A percentile compares a stretch with the other conserved stretches of the same genome.
These are phyloP conservation scores for Stramenopiles sp. DNA, from an alignment of 352 stramenopile species.

Conservation along the genomic window DNA sequence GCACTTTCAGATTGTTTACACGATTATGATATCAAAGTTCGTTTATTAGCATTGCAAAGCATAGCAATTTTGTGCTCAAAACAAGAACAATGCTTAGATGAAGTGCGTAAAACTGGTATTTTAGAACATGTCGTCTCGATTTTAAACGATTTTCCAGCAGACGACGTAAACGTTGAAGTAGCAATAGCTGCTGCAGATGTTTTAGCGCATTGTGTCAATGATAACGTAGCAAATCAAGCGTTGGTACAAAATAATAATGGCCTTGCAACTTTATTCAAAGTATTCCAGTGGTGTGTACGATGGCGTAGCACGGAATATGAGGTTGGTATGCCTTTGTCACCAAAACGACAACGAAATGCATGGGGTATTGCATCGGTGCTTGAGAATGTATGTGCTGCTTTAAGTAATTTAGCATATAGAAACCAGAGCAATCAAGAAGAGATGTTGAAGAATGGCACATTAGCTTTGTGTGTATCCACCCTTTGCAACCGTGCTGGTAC, in stretches of 20 bases:
- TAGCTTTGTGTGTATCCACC: neutral
- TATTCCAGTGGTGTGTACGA: neutral
- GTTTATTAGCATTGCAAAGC: neutral
- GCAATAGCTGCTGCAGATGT: neutral
- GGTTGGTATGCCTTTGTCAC: neutral
- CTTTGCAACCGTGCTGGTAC: neutral
- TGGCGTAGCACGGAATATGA: neutral
- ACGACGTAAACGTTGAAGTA: neutral
- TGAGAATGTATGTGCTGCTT: neutral
- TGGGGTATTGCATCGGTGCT: neutral
- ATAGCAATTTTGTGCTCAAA: neutral
- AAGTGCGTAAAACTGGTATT: neutral
- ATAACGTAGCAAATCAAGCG: neutral
- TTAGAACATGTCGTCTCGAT: neutral
- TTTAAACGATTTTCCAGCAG: neutral
- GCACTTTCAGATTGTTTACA: neutral
- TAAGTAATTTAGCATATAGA: neutral
- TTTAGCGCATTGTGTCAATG: neutral
- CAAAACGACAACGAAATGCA: neutral
- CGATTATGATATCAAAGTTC: neutral
- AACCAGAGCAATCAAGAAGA: slow-evolving; percentile 2
- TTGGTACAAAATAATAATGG: neutral
- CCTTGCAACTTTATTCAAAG: neutral
- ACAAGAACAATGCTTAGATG: neutral
- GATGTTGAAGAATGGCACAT: neutral